Base-by-base conservation (phyloP, 495 filamentous ascomycete species). In the Pseudomonodictys pantanalensis region DNA sequence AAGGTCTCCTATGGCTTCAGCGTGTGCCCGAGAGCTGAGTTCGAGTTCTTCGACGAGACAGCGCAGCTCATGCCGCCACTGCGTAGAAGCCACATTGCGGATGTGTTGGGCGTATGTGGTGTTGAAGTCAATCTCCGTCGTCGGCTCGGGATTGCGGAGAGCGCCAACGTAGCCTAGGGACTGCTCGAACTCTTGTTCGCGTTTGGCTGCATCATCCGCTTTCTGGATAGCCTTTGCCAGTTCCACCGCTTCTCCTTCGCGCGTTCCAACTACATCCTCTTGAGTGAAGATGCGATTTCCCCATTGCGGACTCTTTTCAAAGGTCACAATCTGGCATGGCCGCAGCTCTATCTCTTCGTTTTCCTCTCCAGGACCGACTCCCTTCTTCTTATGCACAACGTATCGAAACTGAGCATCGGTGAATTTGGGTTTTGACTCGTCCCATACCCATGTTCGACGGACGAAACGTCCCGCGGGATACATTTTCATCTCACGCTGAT, bases 401-500 rank as follows among this genome's bases (percentile, higher is more conserved):
- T 6, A 24, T 2, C 2, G 29, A 12, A n/a, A 18, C 17, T 26
- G 7, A 10, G n/a, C n/a, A n/a, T n/a, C n/a, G n/a, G n/a, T n/a
- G n/a, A n/a, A n/a, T n/a, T n/a, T n/a, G n/a, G n/a, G n/a, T n/a
- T n/a, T n/a, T n/a, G n/a, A n/a, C n/a, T 25, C n/a, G 25, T 22
- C 35, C 43, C 43, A 58, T 12, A 50, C 32, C 55, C 55, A 58
- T 2, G 22, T 58, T 12, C 55, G n/a, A 3, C 55, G 26, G 1
- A 58, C 55, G 23, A 59, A 52, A 3, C 47, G 17, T 10, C 56
- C 56, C 9, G 56, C 56, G 22, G 56, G 56, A 6, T 18, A 59
- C 4, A 59, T 18, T 35, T 41, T 51, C 5, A 2, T 9, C 29
- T 58, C 30, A 4, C 5, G 28, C 8, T 20, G 25, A 12, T 58